A percentile compares a stretch with the other conserved stretches of the same genome.
Evolutionary conservation across 2,329 filamentous ascomycete genomes (phyloP).

Genomic region (Exophiala calicioides): DNA sequence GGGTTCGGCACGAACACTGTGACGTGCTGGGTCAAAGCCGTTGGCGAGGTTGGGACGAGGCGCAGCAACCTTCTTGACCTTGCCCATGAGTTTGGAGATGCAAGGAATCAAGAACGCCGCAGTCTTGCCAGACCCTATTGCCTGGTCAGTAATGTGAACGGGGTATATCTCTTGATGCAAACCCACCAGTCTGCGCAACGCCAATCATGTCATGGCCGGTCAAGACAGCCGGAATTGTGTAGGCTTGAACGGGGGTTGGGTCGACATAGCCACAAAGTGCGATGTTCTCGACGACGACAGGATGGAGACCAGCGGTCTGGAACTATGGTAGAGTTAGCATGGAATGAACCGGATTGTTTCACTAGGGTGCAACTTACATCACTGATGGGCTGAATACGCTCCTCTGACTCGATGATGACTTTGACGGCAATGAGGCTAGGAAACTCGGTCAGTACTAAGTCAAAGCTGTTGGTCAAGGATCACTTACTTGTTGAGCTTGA

Average conservation of each 20-base stretch:
- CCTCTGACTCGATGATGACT: conserved; percentile 53
- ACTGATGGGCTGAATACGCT: conserved; percentile 50
- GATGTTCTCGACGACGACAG: conserved; percentile 77
- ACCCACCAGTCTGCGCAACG: conserved; percentile 85
- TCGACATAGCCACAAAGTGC: conserved; percentile 66
- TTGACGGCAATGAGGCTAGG: conserved; percentile 50
- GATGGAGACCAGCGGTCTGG: conserved; percentile 78
- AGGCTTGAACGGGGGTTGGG: conserved; percentile 87
- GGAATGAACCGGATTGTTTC: neutral
- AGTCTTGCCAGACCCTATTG: conserved; percentile 88
- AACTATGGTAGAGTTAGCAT: conserved; percentile 55
- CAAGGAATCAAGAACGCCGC: conserved; percentile 89
- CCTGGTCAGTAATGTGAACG: conserved; percentile 2
- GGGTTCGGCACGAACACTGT: conserved; percentile 74
- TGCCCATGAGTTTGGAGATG: conserved; percentile 89
- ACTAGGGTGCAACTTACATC: conserved; percentile 41
- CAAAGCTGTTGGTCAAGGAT: neutral
- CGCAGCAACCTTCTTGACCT: conserved; percentile 83
- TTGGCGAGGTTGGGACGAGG: conserved; percentile 66
- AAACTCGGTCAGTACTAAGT: conserved; percentile 15
- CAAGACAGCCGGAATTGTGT: conserved; percentile 76
- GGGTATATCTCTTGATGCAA: neutral
- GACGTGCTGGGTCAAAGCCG: conserved; percentile 53
- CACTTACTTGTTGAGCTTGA: conserved; percentile 64
- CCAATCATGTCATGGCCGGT: conserved; percentile 80